Conservation (phyloP, 2,329 filamentous ascomycete genomes). For the Pleomassaria siparia region DNA sequence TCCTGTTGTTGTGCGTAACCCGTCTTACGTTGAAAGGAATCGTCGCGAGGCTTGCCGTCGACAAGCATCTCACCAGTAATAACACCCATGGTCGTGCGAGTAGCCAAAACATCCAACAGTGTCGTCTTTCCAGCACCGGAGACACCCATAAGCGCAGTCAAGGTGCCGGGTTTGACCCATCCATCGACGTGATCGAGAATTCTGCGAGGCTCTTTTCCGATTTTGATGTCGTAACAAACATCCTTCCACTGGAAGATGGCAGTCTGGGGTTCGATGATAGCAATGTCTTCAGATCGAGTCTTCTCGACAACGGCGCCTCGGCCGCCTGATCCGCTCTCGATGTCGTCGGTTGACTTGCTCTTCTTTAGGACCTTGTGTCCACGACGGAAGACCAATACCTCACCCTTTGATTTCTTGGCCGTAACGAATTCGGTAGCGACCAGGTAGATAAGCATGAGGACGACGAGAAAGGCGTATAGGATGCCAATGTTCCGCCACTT, state of each 20-base stretch:
- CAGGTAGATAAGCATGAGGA: slow-evolving; percentile 47
- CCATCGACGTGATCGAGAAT: slow-evolving; percentile 86
- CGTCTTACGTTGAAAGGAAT: slow-evolving; percentile 86
- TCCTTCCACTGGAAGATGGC: slow-evolving; percentile 85
- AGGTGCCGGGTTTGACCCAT: slow-evolving; percentile 89
- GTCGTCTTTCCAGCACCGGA: slow-evolving; percentile 95
- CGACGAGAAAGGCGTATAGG: slow-evolving; percentile 48
- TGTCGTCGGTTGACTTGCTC: slow-evolving; percentile 46
- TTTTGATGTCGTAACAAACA: slow-evolving; percentile 77
- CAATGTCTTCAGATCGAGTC: slow-evolving; percentile 41
- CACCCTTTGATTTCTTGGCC: slow-evolving; percentile 54
- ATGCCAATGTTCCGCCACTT: slow-evolving; percentile 54
- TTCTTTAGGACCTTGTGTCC: slow-evolving; percentile 57
- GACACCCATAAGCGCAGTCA: slow-evolving; percentile 85
- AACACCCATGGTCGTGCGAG: slow-evolving; percentile 84
- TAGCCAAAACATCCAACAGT: slow-evolving; percentile 81
- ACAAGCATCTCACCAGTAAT: slow-evolving; percentile 87
- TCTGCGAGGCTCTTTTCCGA: slow-evolving; percentile 73
- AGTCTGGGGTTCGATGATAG: slow-evolving; percentile 63
- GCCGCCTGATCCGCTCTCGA: slow-evolving; percentile 39
- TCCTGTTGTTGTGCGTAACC: slow-evolving; percentile 94
- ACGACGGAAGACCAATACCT: slow-evolving; percentile 53
- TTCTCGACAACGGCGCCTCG: slow-evolving; percentile 38
- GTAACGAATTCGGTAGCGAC: slow-evolving; percentile 50
- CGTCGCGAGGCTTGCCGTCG: slow-evolving; percentile 71